Evolutionary conservation across 1,139 yeast species (phyloP).

Genomic region (Pneumocystis oryctolagi): DNA sequence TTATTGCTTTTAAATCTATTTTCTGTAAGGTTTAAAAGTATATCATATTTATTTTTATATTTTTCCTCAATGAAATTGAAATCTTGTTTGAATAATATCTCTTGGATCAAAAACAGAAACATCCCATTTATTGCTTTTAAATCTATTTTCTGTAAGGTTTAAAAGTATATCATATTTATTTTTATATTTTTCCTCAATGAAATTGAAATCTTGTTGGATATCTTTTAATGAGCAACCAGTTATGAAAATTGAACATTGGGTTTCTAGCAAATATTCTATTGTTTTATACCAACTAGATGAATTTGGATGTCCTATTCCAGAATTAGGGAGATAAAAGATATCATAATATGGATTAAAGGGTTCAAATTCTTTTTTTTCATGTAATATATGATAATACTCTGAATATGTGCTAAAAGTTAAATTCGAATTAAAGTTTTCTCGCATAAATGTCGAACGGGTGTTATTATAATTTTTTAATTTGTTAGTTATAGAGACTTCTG

Average conservation of each 20-base stretch:
- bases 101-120: slow-evolving; percentile 81
- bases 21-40: slow-evolving; percentile 56
- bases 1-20: slow-evolving; percentile 75
- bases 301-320: slow-evolving; percentile 80
- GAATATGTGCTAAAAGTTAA: slow-evolving; percentile 71
- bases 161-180: slow-evolving; percentile 71
- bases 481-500: slow-evolving; percentile 63
- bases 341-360: slow-evolving; percentile 96
- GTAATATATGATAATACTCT: slow-evolving; percentile 76
- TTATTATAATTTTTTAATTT: slow-evolving; percentile 37
- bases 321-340: slow-evolving; percentile 84
- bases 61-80: slow-evolving; percentile 51
- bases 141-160: slow-evolving; percentile 56
- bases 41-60: slow-evolving; percentile 64
- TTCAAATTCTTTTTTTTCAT: slow-evolving; percentile 84
- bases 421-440: slow-evolving; percentile 60
- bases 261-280: slow-evolving; percentile 71
- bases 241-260: slow-evolving; percentile 80
- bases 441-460: slow-evolving; percentile 36
- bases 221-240: slow-evolving; percentile 82
- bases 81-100: slow-evolving; percentile 74
- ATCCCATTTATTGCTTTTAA: slow-evolving; percentile 86
- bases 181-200: slow-evolving; percentile 50
- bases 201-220: slow-evolving; percentile 49
- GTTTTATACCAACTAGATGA: slow-evolving; percentile 70